Percentiles rank a stretch among this genome's conserved stretches.
These are phyloP conservation scores for Torulaspora microellipsoides DNA, from an alignment of 805 yeast species.

Conservation along the genomic window DNA sequence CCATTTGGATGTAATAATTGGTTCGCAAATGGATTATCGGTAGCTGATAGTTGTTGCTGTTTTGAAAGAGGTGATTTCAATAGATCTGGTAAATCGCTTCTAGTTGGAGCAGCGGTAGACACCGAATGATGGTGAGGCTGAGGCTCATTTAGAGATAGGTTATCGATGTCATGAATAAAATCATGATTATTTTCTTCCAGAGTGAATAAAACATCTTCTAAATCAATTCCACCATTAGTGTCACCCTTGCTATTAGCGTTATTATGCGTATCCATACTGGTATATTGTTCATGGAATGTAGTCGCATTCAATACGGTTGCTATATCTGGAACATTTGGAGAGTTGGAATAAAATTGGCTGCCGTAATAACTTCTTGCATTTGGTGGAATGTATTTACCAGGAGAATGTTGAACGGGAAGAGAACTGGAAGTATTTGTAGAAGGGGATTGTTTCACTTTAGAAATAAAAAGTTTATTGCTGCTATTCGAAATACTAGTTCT, in stretches of 20 bases:
- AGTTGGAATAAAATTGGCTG: constrained; percentile 11
- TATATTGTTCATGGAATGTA: constrained; percentile 24
- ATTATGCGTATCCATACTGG: constrained; percentile 5
- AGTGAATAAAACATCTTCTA: constrained; percentile 33
- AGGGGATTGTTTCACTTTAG: constrained; percentile 5
- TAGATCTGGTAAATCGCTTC: constrained; percentile 29
- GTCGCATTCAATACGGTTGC: constrained; percentile 20
- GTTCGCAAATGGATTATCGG: constrained; percentile 6
- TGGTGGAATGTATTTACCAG: constrained; percentile 71
- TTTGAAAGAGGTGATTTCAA: constrained; percentile 27
- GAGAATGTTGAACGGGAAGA: constrained; percentile 27
- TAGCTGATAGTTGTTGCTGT: constrained; percentile 4
- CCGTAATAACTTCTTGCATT: constrained; percentile 42
- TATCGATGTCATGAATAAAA: constrained; percentile 26
- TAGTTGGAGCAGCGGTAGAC: background rate
- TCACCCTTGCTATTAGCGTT: constrained; percentile 13
- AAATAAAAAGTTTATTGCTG: constrained; percentile 14
- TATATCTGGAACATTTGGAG: constrained; percentile 23
- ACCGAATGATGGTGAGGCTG: constrained; percentile 10
- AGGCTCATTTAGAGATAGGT: constrained; percentile 17
- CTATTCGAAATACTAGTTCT: constrained; percentile 24
- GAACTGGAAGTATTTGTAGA: constrained; percentile 1
- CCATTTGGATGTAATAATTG: constrained; percentile 3
- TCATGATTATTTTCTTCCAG: constrained; percentile 35
- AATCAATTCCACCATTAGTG: constrained; percentile 23